Percentiles rank a stretch among this genome's conserved stretches.
Conservation (phyloP, 2,329 filamentous ascomycete genomes). For the Fusarium siculi region DNA sequence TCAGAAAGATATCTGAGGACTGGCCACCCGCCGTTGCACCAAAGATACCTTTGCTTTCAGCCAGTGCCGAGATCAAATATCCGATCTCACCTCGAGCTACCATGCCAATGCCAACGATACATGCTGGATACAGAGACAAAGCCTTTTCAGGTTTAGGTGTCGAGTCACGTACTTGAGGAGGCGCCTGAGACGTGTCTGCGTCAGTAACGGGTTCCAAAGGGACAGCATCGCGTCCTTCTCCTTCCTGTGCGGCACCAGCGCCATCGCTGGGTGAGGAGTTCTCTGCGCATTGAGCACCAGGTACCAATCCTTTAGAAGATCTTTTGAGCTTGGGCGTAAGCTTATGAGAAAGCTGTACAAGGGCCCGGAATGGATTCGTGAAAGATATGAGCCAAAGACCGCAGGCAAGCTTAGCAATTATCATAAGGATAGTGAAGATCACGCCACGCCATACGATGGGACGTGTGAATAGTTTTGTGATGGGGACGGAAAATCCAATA, state of each 20-base stretch:
- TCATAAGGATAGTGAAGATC: constrained; percentile 78
- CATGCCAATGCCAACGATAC: constrained; percentile 75
- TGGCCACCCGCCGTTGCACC: neutral
- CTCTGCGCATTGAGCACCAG: constrained; percentile 28
- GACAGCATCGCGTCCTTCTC: neutral
- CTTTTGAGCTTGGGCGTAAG: neutral
- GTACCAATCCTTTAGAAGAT: neutral
- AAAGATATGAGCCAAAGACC: constrained; percentile 65
- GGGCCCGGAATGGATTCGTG: neutral
- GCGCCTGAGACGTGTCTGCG: neutral
- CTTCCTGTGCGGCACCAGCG: neutral
- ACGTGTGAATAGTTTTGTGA: constrained; percentile 73
- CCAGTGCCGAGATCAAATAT: constrained; percentile 77
- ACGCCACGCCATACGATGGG: constrained; percentile 76
- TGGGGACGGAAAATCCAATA: constrained; percentile 82
- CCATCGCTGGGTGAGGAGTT: neutral
- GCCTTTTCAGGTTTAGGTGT: constrained; percentile 55
- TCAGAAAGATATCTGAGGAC: constrained; percentile 58
- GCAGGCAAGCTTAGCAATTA: constrained; percentile 68
- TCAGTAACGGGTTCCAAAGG: neutral
- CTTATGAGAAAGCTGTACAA: neutral
- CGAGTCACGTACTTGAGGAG: constrained; percentile 5
- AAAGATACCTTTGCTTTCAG: constrained; percentile 64
- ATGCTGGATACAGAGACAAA: constrained; percentile 72
- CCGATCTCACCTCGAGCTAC: constrained; percentile 83